Evolutionary conservation across 768 basidiomycete genomes (phyloP).

Genomic region (Leccinum boreale): DNA sequence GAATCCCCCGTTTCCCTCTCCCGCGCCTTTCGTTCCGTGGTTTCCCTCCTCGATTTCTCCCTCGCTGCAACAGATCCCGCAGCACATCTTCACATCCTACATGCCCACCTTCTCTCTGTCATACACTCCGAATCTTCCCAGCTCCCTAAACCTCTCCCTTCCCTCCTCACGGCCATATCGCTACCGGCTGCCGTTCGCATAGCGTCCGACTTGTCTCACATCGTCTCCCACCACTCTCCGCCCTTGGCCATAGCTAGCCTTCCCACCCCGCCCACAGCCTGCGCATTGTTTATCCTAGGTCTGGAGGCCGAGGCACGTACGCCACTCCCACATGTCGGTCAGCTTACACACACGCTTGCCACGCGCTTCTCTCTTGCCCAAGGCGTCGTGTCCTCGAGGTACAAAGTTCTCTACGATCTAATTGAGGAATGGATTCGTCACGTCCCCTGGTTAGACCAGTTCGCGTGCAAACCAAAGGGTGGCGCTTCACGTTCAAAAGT

Average conservation of each 20-base stretch:
- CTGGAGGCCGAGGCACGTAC: conserved; percentile 63
- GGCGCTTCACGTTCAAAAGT: conserved; percentile 52
- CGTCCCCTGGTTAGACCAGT: conserved; percentile 74
- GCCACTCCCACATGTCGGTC: conserved; percentile 49
- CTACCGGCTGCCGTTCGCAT: conserved; percentile 37
- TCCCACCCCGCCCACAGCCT: conserved; percentile 51
- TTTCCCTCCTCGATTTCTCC: conserved; percentile 50
- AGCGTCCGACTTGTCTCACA: conserved; percentile 47
- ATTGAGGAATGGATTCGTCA: conserved; percentile 56
- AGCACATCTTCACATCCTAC: conserved; percentile 54
- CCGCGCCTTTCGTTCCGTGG: conserved; percentile 52
- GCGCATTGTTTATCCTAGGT: conserved; percentile 66
- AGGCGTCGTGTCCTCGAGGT: conserved; percentile 62
- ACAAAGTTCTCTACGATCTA: conserved; percentile 61
- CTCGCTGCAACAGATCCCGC: conserved; percentile 56
- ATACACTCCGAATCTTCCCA: conserved; percentile 33
- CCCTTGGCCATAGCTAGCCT: conserved; percentile 40
- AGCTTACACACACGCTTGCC: conserved; percentile 58
- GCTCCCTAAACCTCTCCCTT: conserved; percentile 32
- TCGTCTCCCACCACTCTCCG: conserved; percentile 38
- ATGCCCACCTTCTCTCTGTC: conserved; percentile 46
- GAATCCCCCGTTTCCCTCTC: conserved; percentile 49
- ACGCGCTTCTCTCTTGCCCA: conserved; percentile 47
- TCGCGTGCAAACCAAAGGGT: conserved; percentile 33
- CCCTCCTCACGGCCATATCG: conserved; percentile 39